A percentile compares a stretch with the other conserved stretches of the same genome.
Evolutionary conservation across 139 green algal genomes (phyloP).

Genomic region (Picochlorum sp.): DNA sequence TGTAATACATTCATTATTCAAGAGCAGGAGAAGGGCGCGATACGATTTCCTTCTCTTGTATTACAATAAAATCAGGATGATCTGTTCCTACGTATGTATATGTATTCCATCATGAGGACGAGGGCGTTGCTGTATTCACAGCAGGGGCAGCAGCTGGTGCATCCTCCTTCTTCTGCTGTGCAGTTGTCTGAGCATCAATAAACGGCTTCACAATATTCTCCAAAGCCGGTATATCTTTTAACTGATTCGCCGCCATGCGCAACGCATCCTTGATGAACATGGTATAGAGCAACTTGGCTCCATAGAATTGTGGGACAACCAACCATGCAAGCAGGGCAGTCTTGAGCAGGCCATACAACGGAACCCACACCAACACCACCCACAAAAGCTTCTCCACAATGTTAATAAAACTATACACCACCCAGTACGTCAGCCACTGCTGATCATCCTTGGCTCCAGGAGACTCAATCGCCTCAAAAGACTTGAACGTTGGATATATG

Average conservation of each 20-base stretch:
- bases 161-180: not conserved
- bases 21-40: too few relatives aligned
- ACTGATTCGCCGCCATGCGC: constrained; percentile 15
- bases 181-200: not conserved
- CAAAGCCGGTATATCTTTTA: constrained; percentile 11
- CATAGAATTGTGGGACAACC: constrained; percentile 17
- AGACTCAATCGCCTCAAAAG: constrained; percentile 27
- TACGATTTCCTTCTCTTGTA: constrained; percentile 6
- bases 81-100: too few relatives aligned
- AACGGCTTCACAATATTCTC: constrained; percentile 12
- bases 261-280: constrained; percentile 16
- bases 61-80: not conserved
- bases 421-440: constrained; percentile 36
- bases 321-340: constrained; percentile 19
- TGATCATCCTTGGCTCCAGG: constrained; percentile 16
- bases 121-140: not conserved
- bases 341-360: constrained; percentile 18
- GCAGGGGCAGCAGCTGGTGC: not conserved
- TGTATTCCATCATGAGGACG: not conserved
- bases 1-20: constrained; percentile 29
- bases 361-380: constrained; percentile 24
- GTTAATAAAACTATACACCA: constrained; percentile 16
- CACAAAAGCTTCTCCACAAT: constrained; percentile 24
- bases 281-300: constrained; percentile 18
- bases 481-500: constrained; percentile 22